These are phyloP conservation scores for Zoysia japonica DNA, from an alignment of 176 grass and related monocot species.

Conservation along the genomic window DNA sequence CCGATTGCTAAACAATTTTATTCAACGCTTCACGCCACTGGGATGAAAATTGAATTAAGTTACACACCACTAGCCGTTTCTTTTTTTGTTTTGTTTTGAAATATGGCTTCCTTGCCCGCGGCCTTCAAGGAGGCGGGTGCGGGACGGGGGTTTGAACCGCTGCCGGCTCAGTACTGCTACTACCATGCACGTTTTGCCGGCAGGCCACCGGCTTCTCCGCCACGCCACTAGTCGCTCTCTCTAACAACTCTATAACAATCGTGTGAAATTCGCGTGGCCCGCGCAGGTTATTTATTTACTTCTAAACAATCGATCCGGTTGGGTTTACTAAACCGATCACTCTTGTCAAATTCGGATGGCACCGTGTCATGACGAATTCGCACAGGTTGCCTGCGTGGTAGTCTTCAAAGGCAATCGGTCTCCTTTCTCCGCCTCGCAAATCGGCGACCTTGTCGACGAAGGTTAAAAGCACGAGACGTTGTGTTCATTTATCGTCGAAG, in stretches of 20 bases:
- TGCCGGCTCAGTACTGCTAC: too few relatives aligned
- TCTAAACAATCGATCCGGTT: not conserved
- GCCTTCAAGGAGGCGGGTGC: too few relatives aligned
- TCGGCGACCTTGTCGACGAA: not conserved
- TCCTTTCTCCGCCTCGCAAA: not conserved
- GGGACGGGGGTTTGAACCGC: too few relatives aligned
- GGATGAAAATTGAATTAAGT: not conserved
- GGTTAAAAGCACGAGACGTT: not conserved
- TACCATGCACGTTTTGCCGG: too few relatives aligned
- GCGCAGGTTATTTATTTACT: not conserved
- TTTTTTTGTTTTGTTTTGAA: too few relatives aligned
- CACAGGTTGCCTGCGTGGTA: not conserved
- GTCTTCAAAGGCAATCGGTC: not conserved
- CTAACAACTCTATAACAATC: not conserved
- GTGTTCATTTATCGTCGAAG: not conserved
- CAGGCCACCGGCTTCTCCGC: too few relatives aligned
- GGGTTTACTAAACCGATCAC: not conserved
- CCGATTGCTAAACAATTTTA: too few relatives aligned
- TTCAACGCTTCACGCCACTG: not conserved
- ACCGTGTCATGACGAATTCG: slow-evolving; percentile 11
- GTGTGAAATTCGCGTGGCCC: slow-evolving; percentile 1
- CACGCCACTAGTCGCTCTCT: not conserved
- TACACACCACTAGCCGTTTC: too few relatives aligned
- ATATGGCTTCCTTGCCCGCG: too few relatives aligned
- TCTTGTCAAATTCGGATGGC: slow-evolving; percentile 18